A percentile compares a stretch with the other conserved stretches of the same genome.
These are phyloP conservation scores for Pholiota molesta DNA, from an alignment of 768 basidiomycete species.

Conservation along the genomic window DNA sequence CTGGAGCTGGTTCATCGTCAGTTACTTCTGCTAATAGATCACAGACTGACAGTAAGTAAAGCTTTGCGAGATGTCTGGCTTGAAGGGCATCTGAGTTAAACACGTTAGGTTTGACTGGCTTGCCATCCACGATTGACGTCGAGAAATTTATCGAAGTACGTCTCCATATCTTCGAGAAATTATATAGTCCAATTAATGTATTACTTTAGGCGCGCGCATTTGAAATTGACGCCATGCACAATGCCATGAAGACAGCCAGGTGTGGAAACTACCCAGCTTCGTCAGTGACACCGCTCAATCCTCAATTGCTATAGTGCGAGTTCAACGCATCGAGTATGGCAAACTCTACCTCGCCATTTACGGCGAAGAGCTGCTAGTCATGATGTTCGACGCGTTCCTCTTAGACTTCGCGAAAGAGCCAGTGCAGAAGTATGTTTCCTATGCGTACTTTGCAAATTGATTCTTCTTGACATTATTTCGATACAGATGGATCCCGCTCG, in stretches of 20 bases:
- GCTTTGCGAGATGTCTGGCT: not conserved
- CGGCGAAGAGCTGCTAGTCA: constrained; percentile 94
- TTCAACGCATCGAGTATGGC: constrained; percentile 86
- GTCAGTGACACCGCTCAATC: not conserved
- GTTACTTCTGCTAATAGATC: constrained; percentile 35
- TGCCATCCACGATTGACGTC: constrained; percentile 81
- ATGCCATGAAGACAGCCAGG: constrained; percentile 82
- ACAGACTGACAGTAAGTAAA: constrained; percentile 1
- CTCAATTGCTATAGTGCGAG: constrained; percentile 47
- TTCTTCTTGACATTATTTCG: constrained; percentile 1
- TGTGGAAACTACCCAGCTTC: constrained; percentile 25
- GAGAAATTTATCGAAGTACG: constrained; percentile 86
- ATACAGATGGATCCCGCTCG: constrained; percentile 51
- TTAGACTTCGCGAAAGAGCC: constrained; percentile 82
- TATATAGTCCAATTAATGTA: constrained; percentile 5
- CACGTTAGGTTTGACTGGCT: constrained; percentile 50
- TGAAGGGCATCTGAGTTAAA: not conserved
- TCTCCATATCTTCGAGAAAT: not conserved
- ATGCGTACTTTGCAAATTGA: not conserved
- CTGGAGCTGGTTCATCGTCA: constrained; percentile 20
- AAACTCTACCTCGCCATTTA: constrained; percentile 89
- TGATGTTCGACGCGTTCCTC: constrained; percentile 88
- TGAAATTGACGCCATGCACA: constrained; percentile 91
- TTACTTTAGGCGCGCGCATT: constrained; percentile 73
- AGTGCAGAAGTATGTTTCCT: constrained; percentile 69